Evolutionary conservation across 176 grass and related monocot species (phyloP), one percentile per base, ranked within the genome.

Genomic region (Musa schizocarpa): DNA sequence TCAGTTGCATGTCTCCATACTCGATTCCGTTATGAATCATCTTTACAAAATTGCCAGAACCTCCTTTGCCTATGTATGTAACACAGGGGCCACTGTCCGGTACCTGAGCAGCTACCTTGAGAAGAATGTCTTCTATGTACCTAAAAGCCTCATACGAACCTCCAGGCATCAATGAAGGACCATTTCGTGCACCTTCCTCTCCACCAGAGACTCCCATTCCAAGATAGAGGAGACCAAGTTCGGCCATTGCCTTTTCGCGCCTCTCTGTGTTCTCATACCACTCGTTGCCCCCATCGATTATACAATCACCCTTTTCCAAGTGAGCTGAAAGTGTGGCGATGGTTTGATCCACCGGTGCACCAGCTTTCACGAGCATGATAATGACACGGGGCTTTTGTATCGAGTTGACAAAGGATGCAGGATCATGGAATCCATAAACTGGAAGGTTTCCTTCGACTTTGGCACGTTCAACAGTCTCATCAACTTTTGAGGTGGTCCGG

Each of bases 1-100:
- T 74, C 72, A 74, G 72, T 23, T 74, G 72, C 72, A 74, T 74
- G 72, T 74, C 72, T 54, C 72, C 72, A 57, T 74, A 74, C 53
- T 74, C 72, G 9, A 74, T 74, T 26, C 72, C 72, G 11, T 74
- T 74, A 21, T 74, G 72, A 22, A 74, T 7, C 72, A 74, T 74
- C 72, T 74, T 74, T 29, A 74, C 72, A 34, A 74, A 74, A 74
- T 74, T 74, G 23, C 72, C 72, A 10, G 72, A 74, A 43, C 72
- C 72, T 9, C 72, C 72, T 34, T 56, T 74, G 72, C 72, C 72
- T 8, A 74, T 57, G 53, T 57, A 74, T 19, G 72, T 74, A 57
- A 74, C 72, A n/a, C 72, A 74, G 8, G 72, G 72, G 23, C 72
- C 72, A 19, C 72, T 74, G 23, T 74, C 72, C 9, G 53, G 72